Evolutionary conservation across 2,329 filamentous ascomycete genomes (phyloP).

Genomic region (Phyllosticta ampelicida): DNA sequence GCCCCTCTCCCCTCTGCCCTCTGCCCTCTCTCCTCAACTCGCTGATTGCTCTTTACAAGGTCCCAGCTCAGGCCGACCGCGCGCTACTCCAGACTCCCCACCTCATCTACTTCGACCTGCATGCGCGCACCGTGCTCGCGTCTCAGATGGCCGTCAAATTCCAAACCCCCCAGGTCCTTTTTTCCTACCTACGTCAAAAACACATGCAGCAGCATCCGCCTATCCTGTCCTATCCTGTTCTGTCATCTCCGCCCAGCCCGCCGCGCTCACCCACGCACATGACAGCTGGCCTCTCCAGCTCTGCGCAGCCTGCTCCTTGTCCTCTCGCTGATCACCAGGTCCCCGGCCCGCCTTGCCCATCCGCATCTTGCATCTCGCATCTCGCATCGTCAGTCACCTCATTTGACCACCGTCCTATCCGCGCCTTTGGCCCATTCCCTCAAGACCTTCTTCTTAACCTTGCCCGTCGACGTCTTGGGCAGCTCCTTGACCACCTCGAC

Average conservation of each 20-base stretch:
- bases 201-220: neutral
- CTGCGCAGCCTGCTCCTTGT: slow-evolving; percentile 8
- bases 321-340: neutral
- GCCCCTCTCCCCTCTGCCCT: neutral
- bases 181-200: neutral
- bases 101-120: neutral
- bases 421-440: slow-evolving; percentile 67
- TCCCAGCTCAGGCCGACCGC: too few relatives aligned
- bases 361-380: neutral
- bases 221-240: neutral
- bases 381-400: neutral
- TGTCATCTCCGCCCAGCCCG: neutral
- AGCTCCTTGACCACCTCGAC: slow-evolving; percentile 75
- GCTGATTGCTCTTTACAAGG: too few relatives aligned
- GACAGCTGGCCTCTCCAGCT: neutral
- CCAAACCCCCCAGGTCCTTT: neutral
- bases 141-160: neutral
- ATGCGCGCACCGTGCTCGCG: neutral
- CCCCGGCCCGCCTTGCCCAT: slow-evolving; percentile 7
- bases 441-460: slow-evolving; percentile 90
- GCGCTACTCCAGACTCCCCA: too few relatives aligned
- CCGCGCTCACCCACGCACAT: neutral
- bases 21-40: neutral
- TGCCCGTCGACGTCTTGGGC: slow-evolving; percentile 95
- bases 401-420: slow-evolving; percentile 7